Evolutionary conservation across 2,329 filamentous ascomycete species (phyloP).

Genomic region (Macrophomina phaseolina): DNA sequence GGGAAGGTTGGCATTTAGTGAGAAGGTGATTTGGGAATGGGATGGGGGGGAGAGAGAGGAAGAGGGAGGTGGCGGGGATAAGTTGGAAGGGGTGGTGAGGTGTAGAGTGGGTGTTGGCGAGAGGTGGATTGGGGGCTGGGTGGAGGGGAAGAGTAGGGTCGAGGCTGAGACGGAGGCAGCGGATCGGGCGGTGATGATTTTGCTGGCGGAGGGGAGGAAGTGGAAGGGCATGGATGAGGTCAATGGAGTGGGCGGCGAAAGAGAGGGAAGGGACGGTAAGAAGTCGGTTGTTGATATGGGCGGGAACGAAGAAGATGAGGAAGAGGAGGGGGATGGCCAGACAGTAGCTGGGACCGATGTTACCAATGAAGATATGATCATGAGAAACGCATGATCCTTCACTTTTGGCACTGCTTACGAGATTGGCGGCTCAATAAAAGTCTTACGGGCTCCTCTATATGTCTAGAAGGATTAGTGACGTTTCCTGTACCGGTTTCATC

Average conservation of each 20-base stretch:
- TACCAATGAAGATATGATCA: neutral
- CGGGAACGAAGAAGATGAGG: neutral
- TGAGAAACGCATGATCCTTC: neutral
- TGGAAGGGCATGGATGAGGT: neutral
- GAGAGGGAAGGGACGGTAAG: neutral
- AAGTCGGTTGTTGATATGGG: neutral
- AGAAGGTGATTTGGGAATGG: constrained; percentile 60
- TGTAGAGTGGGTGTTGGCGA: constrained; percentile 6
- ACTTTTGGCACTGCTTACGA: no score
- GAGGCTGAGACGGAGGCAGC: constrained; percentile 49
- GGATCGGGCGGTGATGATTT: constrained; percentile 34
- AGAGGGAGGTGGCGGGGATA: neutral
- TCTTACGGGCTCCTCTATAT: no score
- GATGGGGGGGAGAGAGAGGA: constrained; percentile 41
- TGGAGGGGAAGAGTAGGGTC: constrained; percentile 40
- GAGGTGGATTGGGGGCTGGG: constrained; percentile 37
- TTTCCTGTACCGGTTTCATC: no score
- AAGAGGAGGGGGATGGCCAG: neutral
- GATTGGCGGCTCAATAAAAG: no score
- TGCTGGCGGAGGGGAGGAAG: neutral
- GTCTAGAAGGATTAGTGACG: no score
- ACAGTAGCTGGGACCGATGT: neutral
- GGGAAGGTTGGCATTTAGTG: constrained; percentile 60
- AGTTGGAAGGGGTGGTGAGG: constrained; percentile 24
- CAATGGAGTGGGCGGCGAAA: neutral